Base-by-base conservation (phyloP, 352 stramenopile species). In the Globisporangium canariense region DNA sequence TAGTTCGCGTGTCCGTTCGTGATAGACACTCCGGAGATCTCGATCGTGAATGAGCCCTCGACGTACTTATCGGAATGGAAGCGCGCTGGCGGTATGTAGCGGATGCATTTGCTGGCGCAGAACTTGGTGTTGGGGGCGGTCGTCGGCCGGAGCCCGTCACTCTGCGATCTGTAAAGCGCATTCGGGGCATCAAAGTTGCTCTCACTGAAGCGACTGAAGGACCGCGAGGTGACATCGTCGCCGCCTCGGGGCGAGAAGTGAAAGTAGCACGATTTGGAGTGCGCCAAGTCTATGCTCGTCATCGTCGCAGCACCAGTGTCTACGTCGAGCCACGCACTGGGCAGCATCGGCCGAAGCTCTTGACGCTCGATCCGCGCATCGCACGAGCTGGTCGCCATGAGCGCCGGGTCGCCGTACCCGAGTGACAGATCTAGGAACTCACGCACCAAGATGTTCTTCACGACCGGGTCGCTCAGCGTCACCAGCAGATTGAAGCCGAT, bases 401-500 rank as follows among this genome's bases (percentile, higher is more conserved):
- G 73, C 0, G 71, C 75, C 32, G 83, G 69, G 6, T 90, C 83
- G 10, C 73, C 73, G 55, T 78, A 78, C 2, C 73, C 70, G 20
- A 89, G 57, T 0, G 77, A 76, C 1, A 94, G 68, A 34, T 86
- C 76, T 6, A 94, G 58, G 55, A 94, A 94, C 20, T 92, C 77
- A 0, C 86, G 83, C 38, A 92, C 64, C 2, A 84, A 67, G 2
- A 92, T 65, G 49, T 94, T 86, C 55, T 77, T 86, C 8, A 65
- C 70, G 22, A 92, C 72, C 0, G 86, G 80, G 34, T 92, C 83
- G 9, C 70, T 75, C 10, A 92, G 55, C 16, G 66, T 53, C 4
- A 91, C 73, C 13, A 94, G 77, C 25, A 71, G 40, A 59, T 91
- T 89, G 64, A 89, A 88, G 4, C 86, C 86, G 22, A 88, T 75